Evolutionary conservation across 805 yeast genomes (phyloP).

Genomic region (Candida easanensis): DNA sequence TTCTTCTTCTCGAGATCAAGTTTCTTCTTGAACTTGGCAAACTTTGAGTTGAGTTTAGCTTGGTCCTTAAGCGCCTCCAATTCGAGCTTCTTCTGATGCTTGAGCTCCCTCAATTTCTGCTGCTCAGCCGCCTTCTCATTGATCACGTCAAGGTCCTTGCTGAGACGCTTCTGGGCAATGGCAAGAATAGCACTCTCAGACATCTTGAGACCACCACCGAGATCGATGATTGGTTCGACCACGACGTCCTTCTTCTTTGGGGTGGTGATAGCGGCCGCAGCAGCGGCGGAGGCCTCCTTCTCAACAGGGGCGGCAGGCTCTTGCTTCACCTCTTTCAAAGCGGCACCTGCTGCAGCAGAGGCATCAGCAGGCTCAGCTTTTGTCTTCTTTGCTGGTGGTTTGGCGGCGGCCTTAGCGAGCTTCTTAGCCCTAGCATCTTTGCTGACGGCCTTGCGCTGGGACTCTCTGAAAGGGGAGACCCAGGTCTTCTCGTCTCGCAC

Average conservation of each 20-base stretch:
- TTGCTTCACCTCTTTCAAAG: slow-evolving; percentile 3
- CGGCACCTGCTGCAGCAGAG: slow-evolving; percentile 8
- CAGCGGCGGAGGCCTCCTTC: slow-evolving; percentile 5
- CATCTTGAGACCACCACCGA: slow-evolving; percentile 30
- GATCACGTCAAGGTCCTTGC: slow-evolving; percentile 20
- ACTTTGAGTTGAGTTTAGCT: slow-evolving; percentile 23
- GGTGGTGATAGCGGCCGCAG: slow-evolving; percentile 4
- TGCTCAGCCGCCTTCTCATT: slow-evolving; percentile 27
- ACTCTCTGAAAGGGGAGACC: slow-evolving; percentile 30
- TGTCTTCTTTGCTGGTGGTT: not conserved
- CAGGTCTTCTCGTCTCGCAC: slow-evolving; percentile 26
- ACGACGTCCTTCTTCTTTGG: slow-evolving; percentile 14
- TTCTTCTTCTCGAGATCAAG: slow-evolving; percentile 23
- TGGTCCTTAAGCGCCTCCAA: slow-evolving; percentile 26
- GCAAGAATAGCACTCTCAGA: slow-evolving; percentile 25
- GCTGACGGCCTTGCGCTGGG: slow-evolving; percentile 6
- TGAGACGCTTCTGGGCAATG: slow-evolving; percentile 25
- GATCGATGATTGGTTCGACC: slow-evolving; percentile 24
- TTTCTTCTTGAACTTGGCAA: slow-evolving; percentile 27
- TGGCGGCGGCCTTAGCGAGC: not conserved
- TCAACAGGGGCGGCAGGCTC: not conserved
- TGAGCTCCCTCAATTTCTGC: slow-evolving; percentile 22
- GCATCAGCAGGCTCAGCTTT: not conserved
- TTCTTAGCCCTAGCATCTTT: slow-evolving; percentile 1
- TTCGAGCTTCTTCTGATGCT: slow-evolving; percentile 26